phyloP scores from a whole-genome alignment of 2,329 filamentous ascomycete genomes.

The Cadophora malorum region DNA sequence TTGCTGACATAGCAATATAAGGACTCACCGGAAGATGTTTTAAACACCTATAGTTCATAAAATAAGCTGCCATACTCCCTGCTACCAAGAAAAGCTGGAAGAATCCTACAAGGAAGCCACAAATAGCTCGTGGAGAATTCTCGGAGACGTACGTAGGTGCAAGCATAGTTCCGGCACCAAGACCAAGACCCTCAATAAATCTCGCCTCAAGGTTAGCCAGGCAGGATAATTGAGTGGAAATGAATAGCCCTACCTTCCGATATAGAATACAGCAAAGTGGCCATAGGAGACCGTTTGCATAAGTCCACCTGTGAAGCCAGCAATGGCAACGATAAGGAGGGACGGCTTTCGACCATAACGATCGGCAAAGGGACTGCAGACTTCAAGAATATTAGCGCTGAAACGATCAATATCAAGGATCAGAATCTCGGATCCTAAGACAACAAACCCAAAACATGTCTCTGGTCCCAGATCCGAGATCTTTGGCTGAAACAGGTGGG shows the following conservation, averaged over 20 bases:
- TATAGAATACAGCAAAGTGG: conserved; percentile 67
- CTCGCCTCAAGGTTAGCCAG: conserved; percentile 58
- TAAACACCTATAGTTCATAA: conserved; percentile 49
- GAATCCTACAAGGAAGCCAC: conserved; percentile 56
- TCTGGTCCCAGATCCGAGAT: no score
- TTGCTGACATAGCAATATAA: no score
- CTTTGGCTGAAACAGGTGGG: no score
- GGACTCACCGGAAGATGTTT: no score
- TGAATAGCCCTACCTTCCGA: not conserved
- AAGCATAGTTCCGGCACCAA: conserved; percentile 55
- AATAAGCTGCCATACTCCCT: conserved; percentile 52
- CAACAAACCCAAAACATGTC: no score
- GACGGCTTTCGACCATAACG: conserved; percentile 41
- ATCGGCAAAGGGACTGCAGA: conserved; percentile 62
- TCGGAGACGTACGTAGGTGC: conserved; percentile 50
- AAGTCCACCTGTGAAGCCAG: conserved; percentile 59
- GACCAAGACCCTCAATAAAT: conserved; percentile 57
- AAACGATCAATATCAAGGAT: not conserved
- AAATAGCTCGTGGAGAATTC: conserved; percentile 57
- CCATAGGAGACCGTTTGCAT: conserved; percentile 36
- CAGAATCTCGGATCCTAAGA: no score
- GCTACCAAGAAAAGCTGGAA: conserved; percentile 56
- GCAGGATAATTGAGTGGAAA: not conserved
- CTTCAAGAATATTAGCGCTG: conserved; percentile 73
- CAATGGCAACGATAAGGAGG: conserved; percentile 60